Conservation (phyloP, 2,329 filamentous ascomycete species). For the Trichophyton verrucosum region DNA sequence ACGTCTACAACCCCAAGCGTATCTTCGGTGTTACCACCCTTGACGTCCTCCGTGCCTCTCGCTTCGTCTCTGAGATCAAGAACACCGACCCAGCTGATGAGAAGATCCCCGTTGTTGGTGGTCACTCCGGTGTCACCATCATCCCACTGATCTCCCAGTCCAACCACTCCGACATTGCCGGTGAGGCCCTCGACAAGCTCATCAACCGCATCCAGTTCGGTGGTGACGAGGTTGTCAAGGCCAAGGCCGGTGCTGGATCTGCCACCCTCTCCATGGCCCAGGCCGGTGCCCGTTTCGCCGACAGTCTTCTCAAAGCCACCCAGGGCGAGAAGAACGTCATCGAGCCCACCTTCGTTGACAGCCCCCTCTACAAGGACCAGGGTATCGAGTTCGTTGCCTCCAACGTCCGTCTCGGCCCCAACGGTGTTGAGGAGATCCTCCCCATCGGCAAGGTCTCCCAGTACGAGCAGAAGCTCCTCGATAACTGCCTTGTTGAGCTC, state of each 20-base stretch:
- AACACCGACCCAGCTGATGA: conserved; percentile 77
- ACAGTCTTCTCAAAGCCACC: conserved; percentile 82
- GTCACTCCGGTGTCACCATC: conserved; percentile 96
- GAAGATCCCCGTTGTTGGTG: conserved; percentile 91
- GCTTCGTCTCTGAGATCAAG: conserved; percentile 96
- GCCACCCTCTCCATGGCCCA: conserved; percentile 98
- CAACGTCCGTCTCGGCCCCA: conserved; percentile 88
- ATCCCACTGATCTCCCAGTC: conserved; percentile 95
- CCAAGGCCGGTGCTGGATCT: conserved; percentile 94
- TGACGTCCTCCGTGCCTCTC: conserved; percentile 91
- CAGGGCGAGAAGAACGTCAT: conserved; percentile 90
- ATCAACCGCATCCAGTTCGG: conserved; percentile 96
- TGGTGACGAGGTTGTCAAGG: conserved; percentile 97
- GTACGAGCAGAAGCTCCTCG: conserved; percentile 79
- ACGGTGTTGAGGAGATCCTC: conserved; percentile 89
- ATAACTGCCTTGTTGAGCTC: conserved; percentile 60
- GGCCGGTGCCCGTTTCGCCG: conserved; percentile 74
- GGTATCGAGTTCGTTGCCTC: conserved; percentile 95
- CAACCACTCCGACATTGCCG: conserved; percentile 68
- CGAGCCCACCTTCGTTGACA: conserved; percentile 95
- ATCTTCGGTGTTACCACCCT: conserved; percentile 99
- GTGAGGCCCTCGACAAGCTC: conserved; percentile 61
- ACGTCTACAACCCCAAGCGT: conserved; percentile 98
- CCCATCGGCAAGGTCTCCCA: conserved; percentile 73
- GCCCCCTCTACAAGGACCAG: conserved; percentile 95